A percentile compares a stretch with the other conserved stretches of the same genome.
Conservation (phyloP, 257 asterid species). For the Cynanchum wilfordii region DNA sequence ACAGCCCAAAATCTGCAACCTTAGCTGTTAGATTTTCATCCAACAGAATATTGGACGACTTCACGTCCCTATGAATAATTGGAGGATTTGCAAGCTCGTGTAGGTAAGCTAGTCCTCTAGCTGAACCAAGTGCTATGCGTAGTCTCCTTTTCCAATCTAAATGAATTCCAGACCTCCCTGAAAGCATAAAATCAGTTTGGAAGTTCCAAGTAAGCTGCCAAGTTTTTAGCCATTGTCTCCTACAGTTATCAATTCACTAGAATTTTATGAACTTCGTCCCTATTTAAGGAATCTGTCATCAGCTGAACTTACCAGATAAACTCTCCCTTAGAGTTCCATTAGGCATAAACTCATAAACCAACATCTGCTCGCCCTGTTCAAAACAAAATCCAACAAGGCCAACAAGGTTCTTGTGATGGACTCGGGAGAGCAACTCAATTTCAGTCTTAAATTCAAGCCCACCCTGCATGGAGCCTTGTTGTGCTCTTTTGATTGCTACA, state of each 20-base stretch:
- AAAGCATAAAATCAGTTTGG: background rate
- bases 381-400: conserved; percentile 90
- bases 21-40: conserved; percentile 84
- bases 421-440: conserved; percentile 89
- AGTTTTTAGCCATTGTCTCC: too few species aligned
- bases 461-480: conserved; percentile 80
- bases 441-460: conserved; percentile 93
- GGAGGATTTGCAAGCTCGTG: conserved; percentile 97
- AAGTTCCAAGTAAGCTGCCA: background rate
- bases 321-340: conserved; percentile 77
- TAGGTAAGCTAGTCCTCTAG: conserved; percentile 86
- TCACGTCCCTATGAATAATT: conserved; percentile 82
- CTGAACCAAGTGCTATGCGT: conserved; percentile 74
- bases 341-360: conserved; percentile 83
- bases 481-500: conserved; percentile 82
- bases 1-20: conserved; percentile 93
- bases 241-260: background rate
- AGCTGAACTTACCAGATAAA: conserved; percentile 46
- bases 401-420: conserved; percentile 91
- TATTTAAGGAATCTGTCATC: background rate
- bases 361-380: conserved; percentile 88
- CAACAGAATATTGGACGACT: conserved; percentile 74
- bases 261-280: background rate
- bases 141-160: conserved; percentile 92
- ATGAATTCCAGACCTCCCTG: conserved; percentile 66